Percentiles rank a stretch among this genome's conserved stretches.
Conservation (phyloP, 306 rosid species). For the Begonia fuchsioides region DNA sequence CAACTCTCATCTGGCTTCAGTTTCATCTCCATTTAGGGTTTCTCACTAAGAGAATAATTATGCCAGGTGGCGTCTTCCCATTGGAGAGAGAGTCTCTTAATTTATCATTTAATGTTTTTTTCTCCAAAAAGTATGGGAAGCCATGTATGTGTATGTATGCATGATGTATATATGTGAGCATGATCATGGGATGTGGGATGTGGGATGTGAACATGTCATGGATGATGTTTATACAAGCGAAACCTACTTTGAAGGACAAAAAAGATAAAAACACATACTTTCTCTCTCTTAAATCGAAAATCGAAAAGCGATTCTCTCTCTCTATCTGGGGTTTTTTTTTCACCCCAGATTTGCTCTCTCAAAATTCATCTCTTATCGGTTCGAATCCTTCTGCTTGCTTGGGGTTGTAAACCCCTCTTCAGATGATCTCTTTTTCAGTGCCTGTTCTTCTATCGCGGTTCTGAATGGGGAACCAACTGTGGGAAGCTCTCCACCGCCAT, state of each 20-base stretch:
- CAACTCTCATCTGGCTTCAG: neutral
- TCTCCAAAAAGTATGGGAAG: too few species aligned
- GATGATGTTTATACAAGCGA: slow-evolving; percentile 8
- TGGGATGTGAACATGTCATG: neutral
- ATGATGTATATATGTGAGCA: neutral
- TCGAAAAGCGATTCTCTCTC: slow-evolving; percentile 9
- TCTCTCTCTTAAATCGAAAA: neutral
- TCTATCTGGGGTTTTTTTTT: slow-evolving; percentile 47
- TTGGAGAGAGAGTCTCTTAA: too few species aligned
- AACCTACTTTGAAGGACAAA: slow-evolving; percentile 1
- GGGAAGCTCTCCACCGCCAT: neutral
- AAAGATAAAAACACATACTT: slow-evolving; percentile 1
- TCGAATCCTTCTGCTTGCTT: slow-evolving; percentile 30
- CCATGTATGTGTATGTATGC: slow-evolving; percentile 1
- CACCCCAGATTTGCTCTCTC: slow-evolving; percentile 35
- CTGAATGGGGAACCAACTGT: neutral
- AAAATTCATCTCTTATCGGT: slow-evolving; percentile 22
- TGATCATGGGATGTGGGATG: slow-evolving; percentile 1
- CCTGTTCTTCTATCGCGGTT: slow-evolving; percentile 8
- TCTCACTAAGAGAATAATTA: slow-evolving; percentile 6
- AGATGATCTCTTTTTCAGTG: slow-evolving; percentile 12
- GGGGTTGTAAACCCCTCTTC: slow-evolving; percentile 7
- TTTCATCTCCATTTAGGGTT: slow-evolving; percentile 53
- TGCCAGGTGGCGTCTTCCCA: too few species aligned
- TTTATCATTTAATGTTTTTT: too few species aligned